Percentiles rank a stretch among this genome's conserved stretches.
These are phyloP conservation scores for Phytophthora vignae DNA, from an alignment of 352 stramenopile genomes.

Conservation along the genomic window DNA sequence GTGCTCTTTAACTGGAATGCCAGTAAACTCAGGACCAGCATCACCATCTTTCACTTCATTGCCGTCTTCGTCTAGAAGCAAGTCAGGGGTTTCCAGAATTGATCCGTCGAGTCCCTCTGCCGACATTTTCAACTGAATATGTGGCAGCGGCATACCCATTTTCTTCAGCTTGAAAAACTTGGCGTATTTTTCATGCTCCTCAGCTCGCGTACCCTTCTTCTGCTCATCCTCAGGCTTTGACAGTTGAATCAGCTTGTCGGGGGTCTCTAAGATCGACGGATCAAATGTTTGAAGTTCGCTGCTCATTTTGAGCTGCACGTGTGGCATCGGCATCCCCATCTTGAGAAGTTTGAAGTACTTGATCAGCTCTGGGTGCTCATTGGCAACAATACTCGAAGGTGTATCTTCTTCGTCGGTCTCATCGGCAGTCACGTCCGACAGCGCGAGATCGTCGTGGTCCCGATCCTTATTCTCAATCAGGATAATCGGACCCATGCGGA, in stretches of 20 bases:
- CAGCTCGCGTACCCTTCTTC: slow-evolving; percentile 55
- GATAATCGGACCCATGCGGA: slow-evolving; percentile 77
- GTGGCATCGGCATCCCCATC: slow-evolving; percentile 77
- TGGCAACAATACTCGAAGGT: slow-evolving; percentile 42
- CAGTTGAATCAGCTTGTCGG: slow-evolving; percentile 91
- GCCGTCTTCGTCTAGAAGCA: slow-evolving; percentile 68
- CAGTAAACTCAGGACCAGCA: slow-evolving; percentile 33
- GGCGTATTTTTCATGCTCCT: slow-evolving; percentile 76
- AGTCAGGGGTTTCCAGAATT: slow-evolving; percentile 83
- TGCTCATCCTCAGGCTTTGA: slow-evolving; percentile 64
- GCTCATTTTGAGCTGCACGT: slow-evolving; percentile 78
- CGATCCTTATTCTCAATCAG: slow-evolving; percentile 76
- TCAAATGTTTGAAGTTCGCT: slow-evolving; percentile 67
- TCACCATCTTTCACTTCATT: slow-evolving; percentile 55
- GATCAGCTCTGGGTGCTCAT: slow-evolving; percentile 71
- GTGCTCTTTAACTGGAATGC: slow-evolving; percentile 86
- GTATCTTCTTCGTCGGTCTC: slow-evolving; percentile 74
- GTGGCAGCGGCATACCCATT: slow-evolving; percentile 93
- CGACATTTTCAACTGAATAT: slow-evolving; percentile 95
- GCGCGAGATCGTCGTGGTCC: slow-evolving; percentile 60
- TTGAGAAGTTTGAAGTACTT: slow-evolving; percentile 89
- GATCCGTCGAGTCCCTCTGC: slow-evolving; percentile 91
- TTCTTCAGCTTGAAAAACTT: slow-evolving; percentile 97
- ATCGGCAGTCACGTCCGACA: slow-evolving; percentile 66
- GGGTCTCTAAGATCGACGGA: slow-evolving; percentile 67